Evolutionary conservation across 2,329 filamentous ascomycete species (phyloP), one percentile per base, ranked within the genome.

Genomic region (Aspergillus sp.): DNA sequence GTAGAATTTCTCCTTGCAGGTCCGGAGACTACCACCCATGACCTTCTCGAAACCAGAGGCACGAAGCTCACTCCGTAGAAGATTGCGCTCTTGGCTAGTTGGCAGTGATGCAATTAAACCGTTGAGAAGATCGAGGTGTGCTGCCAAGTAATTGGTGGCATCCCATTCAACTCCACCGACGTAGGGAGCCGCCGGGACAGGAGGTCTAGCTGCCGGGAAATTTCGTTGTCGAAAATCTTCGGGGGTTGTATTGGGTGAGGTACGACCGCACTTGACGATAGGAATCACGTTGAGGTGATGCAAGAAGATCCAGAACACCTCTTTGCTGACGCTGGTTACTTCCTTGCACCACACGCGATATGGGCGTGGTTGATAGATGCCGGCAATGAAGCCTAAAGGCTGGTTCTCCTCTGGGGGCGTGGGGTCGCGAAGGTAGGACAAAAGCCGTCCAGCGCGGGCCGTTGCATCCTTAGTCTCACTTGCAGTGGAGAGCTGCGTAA

Each of bases 301-400:
- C 45, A 97, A 76, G 71, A 97, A 98, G 63, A 97, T 97, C 91
- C 91, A 98, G 65, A 98, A 98, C 29, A 97, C 91, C 66, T 98
- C 91, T 67, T 96, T 96, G 38, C 90, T 95, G 42, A 97, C 91
- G 58, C 86, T 90, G 49, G 84, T 83, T 12, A 91, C 82, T 69
- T 98, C 93, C 66, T 90, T 93, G 69, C 85, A 88, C 91, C 91
- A 98, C 2, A 94, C 80, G 32, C 88, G 85, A 66, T 96, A 98
- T 0, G 91, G 91, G 0, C 91, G 80, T 43, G 88, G 81, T 33
- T 84, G 82, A 57, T 86, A 85, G 82, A 97, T 97, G 50, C 90
- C 86, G 26, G 91, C 73, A 41, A 97, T 89, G 63, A 97, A 97
- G 2, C 82, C 82, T 5, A 95, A 73, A 0, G 89, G 88, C 19